phyloP scores from a whole-genome alignment of 495 filamentous ascomycete genomes.

The Neurospora intermedia region DNA sequence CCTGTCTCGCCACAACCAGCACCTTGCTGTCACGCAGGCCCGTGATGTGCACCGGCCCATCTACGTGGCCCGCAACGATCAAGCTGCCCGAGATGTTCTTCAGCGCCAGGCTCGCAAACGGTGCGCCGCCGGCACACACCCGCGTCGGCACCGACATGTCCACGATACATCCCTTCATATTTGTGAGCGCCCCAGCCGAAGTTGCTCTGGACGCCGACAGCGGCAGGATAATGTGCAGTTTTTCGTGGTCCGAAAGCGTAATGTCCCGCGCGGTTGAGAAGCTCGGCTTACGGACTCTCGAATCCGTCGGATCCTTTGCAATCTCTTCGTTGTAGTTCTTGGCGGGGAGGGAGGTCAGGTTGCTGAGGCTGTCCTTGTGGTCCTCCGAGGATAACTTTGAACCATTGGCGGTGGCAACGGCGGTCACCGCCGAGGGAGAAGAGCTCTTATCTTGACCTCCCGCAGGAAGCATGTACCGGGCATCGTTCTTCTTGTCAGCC shows the following conservation, averaged over 20 bases:
- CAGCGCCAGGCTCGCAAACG: slow-evolving; percentile 65
- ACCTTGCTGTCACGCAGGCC: slow-evolving; percentile 60
- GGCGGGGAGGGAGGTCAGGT: slow-evolving; percentile 14
- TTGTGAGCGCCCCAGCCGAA: slow-evolving; percentile 60
- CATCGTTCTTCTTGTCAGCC: slow-evolving; percentile 4
- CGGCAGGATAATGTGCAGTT: slow-evolving; percentile 63
- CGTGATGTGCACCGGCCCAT: slow-evolving; percentile 75
- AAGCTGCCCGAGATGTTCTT: slow-evolving; percentile 59
- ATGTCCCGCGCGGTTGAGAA: slow-evolving; percentile 52
- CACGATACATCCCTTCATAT: slow-evolving; percentile 62
- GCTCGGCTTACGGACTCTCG: slow-evolving; percentile 42
- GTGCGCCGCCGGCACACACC: slow-evolving; percentile 29
- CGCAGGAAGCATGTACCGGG: background rate
- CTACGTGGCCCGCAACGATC: slow-evolving; percentile 64
- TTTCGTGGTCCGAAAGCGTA: slow-evolving; percentile 49
- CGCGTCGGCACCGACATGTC: slow-evolving; percentile 63
- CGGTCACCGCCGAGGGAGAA: background rate
- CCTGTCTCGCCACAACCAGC: slow-evolving; percentile 67
- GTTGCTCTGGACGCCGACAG: slow-evolving; percentile 53
- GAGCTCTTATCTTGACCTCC: background rate
- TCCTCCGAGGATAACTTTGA: slow-evolving; percentile 1
- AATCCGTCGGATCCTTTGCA: slow-evolving; percentile 9
- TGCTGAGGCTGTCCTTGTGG: slow-evolving; percentile 19
- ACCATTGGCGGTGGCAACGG: background rate
- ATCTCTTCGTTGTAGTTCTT: slow-evolving; percentile 46